phyloP scores from a whole-genome alignment of 2,329 filamentous ascomycete species.

The Dichotomopilus funicola region DNA sequence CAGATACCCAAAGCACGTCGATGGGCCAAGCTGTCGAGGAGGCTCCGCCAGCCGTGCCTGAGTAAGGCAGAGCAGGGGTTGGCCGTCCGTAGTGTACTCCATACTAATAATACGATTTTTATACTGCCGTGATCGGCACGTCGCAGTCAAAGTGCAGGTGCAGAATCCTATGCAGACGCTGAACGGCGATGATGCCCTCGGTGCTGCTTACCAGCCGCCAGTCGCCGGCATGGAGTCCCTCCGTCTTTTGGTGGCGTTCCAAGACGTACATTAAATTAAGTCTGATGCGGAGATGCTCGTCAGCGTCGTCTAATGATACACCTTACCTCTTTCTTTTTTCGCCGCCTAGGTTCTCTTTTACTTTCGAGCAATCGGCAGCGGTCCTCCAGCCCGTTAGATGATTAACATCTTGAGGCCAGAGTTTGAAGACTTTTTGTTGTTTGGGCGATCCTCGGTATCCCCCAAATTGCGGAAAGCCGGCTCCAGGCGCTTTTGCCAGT shows the following conservation, averaged over 20 bases:
- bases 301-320: neutral
- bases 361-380: too few species aligned
- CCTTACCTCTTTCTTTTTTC: neutral
- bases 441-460: neutral
- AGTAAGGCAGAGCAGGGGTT: too few species aligned
- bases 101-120: neutral
- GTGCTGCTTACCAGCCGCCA: neutral
- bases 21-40: too few species aligned
- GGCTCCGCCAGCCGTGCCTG: too few species aligned
- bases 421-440: neutral
- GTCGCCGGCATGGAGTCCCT: too few species aligned
- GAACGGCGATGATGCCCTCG: neutral
- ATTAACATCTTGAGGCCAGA: neutral
- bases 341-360: too few species aligned
- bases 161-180: neutral
- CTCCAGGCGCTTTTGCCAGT: too few species aligned
- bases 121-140: slow-evolving; percentile 18
- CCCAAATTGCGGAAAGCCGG: too few species aligned
- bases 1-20: neutral
- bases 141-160: slow-evolving; percentile 10
- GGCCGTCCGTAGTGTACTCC: too few species aligned
- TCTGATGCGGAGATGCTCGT: slow-evolving; percentile 1
- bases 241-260: too few species aligned
- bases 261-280: too few species aligned
- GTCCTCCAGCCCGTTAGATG: too few species aligned